Base-by-base conservation (phyloP, 805 yeast species). In the Starmerella vaccinii region DNA sequence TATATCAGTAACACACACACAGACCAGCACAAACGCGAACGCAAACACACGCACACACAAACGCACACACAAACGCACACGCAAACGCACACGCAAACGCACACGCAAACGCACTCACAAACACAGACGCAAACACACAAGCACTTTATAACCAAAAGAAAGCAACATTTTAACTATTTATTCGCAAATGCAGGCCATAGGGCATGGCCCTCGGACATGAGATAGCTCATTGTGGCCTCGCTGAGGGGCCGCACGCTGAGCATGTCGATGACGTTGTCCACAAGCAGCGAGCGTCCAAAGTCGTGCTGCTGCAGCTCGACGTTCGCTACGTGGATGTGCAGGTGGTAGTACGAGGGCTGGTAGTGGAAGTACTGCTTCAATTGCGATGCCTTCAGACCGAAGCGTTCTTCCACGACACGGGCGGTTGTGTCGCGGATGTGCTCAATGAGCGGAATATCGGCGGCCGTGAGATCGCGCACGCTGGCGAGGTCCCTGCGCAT, bases 311-410 rank as follows among this genome's bases (percentile, higher is more conserved):
- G 78, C 58, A 84, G 84, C 18, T 67, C 72, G 5, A 84, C 72
- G 60, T 84, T 82, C 18, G 87, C 95, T 16, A 86, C 81, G 64
- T 92, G 98, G 16, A 92, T 75, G 63, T 92, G 98, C 71, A 92
- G 82, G 62, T 92, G 97, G 63, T 92, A 92, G 65, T 90, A 92
- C 0, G 95, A 84, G 0, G 98, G 98, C 58, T 89, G 97, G 65
- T 92, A 69, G 58, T 92, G 98, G 45, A 92, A 75, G 62, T 84
- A 92, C 1, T 88, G 63, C 51, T 95, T 75, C 57, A 92, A 64
- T 58, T 80, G 76, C 61, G 82, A 82, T 0, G 68, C 59, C 1
- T 58, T 64, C 12, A 87, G 61, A 12, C 71, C 69, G 62, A 76
- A 84, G 38, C 68, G 62, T 21, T 64, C 62, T 0, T 78, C 67